phyloP scores from a whole-genome alignment of 306 rosid genomes.

The Citrullus mucosospermus region DNA sequence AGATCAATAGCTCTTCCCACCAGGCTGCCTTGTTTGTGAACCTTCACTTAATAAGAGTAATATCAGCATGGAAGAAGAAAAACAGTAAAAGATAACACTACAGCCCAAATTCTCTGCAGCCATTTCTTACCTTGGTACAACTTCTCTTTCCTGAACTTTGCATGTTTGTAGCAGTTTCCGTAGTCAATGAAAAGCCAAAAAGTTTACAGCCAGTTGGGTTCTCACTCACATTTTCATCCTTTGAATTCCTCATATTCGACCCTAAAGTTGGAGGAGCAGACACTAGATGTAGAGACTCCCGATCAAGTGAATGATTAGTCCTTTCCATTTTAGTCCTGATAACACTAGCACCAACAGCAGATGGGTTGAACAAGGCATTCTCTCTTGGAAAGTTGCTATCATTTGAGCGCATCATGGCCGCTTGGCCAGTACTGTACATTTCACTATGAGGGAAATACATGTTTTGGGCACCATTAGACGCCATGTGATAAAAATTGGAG shows the following conservation, averaged over 20 bases:
- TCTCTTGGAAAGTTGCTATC: conserved; percentile 35
- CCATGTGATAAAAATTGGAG: conserved; percentile 31
- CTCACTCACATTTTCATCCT: conserved; percentile 37
- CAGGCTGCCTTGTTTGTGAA: conserved; percentile 98
- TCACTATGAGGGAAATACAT: conserved; percentile 49
- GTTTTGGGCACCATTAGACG: conserved; percentile 38
- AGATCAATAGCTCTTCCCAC: conserved; percentile 98
- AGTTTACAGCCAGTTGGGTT: conserved; percentile 50
- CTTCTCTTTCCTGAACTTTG: conserved; percentile 64
- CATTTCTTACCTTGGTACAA: conserved; percentile 81
- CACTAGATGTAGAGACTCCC: conserved; percentile 29
- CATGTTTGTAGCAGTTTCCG: conserved; percentile 33
- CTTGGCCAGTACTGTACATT: conserved; percentile 36
- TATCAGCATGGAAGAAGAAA: conserved; percentile 41
- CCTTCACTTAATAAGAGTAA: conserved; percentile 60
- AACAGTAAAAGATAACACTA: conserved; percentile 28
- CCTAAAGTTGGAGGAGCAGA: conserved; percentile 38
- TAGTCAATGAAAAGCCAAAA: conserved; percentile 69
- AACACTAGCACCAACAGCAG: conserved; percentile 35
- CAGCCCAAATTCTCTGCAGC: conserved; percentile 32
- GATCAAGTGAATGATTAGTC: conserved; percentile 28
- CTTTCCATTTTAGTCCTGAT: conserved; percentile 35
- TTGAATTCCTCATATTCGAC: conserved; percentile 31
- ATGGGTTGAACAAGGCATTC: conserved; percentile 23
- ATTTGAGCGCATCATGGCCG: conserved; percentile 31